Base-by-base conservation (phyloP, 768 basidiomycete species). In the Xerocomellus amylosporus region DNA sequence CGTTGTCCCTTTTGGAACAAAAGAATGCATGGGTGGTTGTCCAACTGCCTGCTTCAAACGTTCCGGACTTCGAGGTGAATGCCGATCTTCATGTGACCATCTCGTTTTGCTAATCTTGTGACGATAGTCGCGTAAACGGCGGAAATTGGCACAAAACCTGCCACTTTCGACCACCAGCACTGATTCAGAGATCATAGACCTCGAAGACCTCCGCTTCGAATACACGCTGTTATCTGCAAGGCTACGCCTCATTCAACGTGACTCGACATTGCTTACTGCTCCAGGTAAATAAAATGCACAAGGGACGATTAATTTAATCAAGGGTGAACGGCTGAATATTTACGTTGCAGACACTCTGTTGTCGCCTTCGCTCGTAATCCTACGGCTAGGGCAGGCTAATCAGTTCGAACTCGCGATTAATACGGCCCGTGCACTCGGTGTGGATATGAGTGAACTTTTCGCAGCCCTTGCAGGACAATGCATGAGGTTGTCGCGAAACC, bases 371-470 rank as follows among this genome's bases (percentile, higher is more conserved):
- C 81, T 88, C 53, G 84, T 94, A 53, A 82, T 98, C 30, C 75
- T 90, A 61, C 78, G 88, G 56, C 78, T 95, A 48, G 85, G 87
- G 5, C 90, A 97, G 67, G 74, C 79, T 41, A 90, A 86, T 57
- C 80, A 82, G 59, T 95, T 90, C 71, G 89, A 86, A 60, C 75
- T 81, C 48, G 96, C 96, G 3, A 81, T 96, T 70, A 72, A 83
- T 6, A 81, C 85, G 28, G 94, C 92, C 3, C 79, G 82, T 33
- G 82, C 81, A 42, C 80, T 97, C 39, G 77, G 83, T 33, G 83
- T 93, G 39, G 92, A 97, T 68, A 90, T 98, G 88, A 84, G 85
- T 4, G 88, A 92, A 58, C 64, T 96, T 12, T 96, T 98, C 65
- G 80, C 82, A 39, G 78, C 83, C 58, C 73, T 98, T 58, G 85